phyloP scores from a whole-genome alignment of 2,329 filamentous ascomycete genomes.

The Tolypocladium ovalisporum region DNA sequence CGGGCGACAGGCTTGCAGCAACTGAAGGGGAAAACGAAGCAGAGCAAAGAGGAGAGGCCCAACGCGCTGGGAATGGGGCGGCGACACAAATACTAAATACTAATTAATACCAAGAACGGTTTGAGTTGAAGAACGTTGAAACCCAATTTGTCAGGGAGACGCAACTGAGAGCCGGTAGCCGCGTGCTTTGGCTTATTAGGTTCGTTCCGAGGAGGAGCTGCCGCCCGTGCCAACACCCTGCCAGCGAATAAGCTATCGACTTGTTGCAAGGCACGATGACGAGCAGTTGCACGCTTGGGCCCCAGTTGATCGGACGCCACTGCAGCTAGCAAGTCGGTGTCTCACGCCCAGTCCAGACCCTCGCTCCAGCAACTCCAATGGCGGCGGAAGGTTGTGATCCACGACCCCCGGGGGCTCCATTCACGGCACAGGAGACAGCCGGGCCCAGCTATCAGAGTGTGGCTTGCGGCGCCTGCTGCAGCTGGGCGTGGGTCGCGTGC shows the following conservation, averaged over 20 bases:
- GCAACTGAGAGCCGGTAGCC: too few species aligned
- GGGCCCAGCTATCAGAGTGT: not conserved
- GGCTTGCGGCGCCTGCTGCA: not conserved
- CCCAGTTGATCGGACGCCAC: not conserved
- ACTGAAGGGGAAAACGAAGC: not conserved
- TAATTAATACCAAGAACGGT: not conserved
- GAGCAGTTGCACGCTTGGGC: not conserved
- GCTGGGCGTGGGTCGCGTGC: not conserved
- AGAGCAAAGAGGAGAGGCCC: not conserved
- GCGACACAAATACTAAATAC: not conserved
- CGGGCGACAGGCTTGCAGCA: not conserved
- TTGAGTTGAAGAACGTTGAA: not conserved
- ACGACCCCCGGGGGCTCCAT: not conserved
- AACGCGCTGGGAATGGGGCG: not conserved
- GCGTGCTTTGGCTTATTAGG: too few species aligned
- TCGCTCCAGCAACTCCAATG: not conserved
- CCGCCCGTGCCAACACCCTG: not conserved
- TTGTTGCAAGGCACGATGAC: not conserved
- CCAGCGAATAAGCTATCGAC: not conserved
- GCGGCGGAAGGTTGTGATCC: too few species aligned
- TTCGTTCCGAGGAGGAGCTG: too few species aligned
- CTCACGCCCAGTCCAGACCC: conserved; percentile 10
- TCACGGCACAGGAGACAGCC: not conserved
- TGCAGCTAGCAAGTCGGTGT: conserved; percentile 16
- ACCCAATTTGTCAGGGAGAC: not conserved